phyloP scores from a whole-genome alignment of 2,329 filamentous ascomycete genomes.

The Colletotrichum orchidophilum region DNA sequence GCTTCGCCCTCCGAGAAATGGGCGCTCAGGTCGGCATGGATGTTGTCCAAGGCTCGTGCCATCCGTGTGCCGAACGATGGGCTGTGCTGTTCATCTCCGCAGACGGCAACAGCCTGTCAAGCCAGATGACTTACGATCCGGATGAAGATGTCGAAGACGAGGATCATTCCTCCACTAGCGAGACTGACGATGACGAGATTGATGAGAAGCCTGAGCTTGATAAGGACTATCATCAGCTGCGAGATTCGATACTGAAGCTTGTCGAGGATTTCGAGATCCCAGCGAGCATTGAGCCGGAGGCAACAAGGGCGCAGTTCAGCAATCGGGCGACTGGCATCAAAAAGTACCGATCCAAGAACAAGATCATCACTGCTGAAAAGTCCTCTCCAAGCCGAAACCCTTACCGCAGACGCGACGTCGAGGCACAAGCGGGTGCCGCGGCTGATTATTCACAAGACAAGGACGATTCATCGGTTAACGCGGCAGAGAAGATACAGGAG shows the following conservation, averaged over 20 bases:
- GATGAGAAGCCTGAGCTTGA: slow-evolving; percentile 71
- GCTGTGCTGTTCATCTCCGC: slow-evolving; percentile 81
- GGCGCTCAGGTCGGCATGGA: slow-evolving; percentile 71
- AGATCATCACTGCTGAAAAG: slow-evolving; percentile 60
- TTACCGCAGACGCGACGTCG: slow-evolving; percentile 52
- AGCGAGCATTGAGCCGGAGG: slow-evolving; percentile 69
- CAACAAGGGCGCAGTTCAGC: slow-evolving; percentile 71
- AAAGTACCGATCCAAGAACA: slow-evolving; percentile 69
- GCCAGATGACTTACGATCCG: slow-evolving; percentile 77
- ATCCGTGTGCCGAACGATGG: slow-evolving; percentile 87
- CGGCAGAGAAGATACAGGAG: slow-evolving; percentile 31
- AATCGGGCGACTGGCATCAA: slow-evolving; percentile 73
- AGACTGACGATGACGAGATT: slow-evolving; percentile 70
- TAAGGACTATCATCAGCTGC: slow-evolving; percentile 82
- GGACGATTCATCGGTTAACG: neutral
- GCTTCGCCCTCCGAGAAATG: slow-evolving; percentile 77
- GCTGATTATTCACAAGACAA: slow-evolving; percentile 20
- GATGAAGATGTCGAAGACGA: slow-evolving; percentile 73
- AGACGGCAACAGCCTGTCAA: slow-evolving; percentile 75
- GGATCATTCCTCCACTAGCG: slow-evolving; percentile 67
- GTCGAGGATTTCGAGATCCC: slow-evolving; percentile 86
- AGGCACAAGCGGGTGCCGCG: neutral
- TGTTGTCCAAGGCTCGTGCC: slow-evolving; percentile 71
- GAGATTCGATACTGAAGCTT: slow-evolving; percentile 82
- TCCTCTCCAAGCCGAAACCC: slow-evolving; percentile 68